Evolutionary conservation across 164 flowering plant genomes (phyloP).

Genomic region (Macadamia tetraphylla): DNA sequence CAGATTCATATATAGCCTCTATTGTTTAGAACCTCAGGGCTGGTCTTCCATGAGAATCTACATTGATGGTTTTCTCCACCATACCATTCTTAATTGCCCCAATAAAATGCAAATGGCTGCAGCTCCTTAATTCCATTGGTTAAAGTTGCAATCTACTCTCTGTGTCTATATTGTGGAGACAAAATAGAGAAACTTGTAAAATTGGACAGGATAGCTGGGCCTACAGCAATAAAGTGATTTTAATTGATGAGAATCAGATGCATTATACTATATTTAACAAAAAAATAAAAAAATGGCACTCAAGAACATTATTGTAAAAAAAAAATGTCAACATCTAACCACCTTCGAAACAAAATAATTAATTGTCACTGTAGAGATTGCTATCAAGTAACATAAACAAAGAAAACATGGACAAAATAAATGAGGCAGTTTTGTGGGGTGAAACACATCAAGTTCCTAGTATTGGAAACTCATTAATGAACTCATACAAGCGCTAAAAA

Average conservation of each 20-base stretch:
- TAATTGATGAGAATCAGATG: neutral
- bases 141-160: neutral
- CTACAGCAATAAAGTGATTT: slow-evolving; percentile 6
- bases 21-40: slow-evolving; percentile 31
- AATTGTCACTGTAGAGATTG: too few relatives aligned
- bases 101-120: slow-evolving; percentile 40
- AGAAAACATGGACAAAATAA: too few relatives aligned
- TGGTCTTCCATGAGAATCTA: slow-evolving; percentile 35
- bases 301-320: too few relatives aligned
- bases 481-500: too few relatives aligned
- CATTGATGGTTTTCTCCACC: slow-evolving; percentile 29
- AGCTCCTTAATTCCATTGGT: slow-evolving; percentile 39
- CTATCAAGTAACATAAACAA: too few relatives aligned
- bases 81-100: slow-evolving; percentile 32
- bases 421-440: too few relatives aligned
- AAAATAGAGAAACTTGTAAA: neutral
- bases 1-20: slow-evolving; percentile 27
- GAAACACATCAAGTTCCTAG: too few relatives aligned
- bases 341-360: too few relatives aligned
- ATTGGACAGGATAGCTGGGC: too few relatives aligned
- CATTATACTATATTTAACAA: neutral
- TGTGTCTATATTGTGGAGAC: slow-evolving; percentile 3
- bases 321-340: too few relatives aligned
- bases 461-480: too few relatives aligned
- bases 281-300: neutral